Base-by-base conservation (phyloP, 768 basidiomycete species). In the Crassisporium funariophilum region DNA sequence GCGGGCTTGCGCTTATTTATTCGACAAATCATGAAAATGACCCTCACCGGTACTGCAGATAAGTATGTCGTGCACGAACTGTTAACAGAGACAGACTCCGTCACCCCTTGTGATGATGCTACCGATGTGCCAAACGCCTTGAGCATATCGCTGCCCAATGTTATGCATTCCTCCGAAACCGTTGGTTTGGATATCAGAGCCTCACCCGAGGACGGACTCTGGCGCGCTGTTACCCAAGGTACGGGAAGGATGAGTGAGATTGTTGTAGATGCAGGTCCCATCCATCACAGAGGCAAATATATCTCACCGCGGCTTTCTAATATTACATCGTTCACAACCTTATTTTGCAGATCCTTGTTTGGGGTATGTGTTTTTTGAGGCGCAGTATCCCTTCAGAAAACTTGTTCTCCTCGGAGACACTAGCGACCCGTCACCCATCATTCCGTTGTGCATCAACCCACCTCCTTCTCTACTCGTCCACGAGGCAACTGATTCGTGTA, bases 381-480 rank as follows among this genome's bases (percentile, higher is more conserved):
- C 70, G n/a, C 59, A 60, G 4, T 64, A 44, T 16, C 71, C 71
- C 35, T 72, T 57, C 13, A 77, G 88, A 39, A 87, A 86, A 59
- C 62, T 94, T 33, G 84, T 84, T 19, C 75, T 92, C 36, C 73
- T 92, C 4, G 91, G 91, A 0, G 90, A 93, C 59, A 91, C 88
- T 1, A 79, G 68, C 52, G 83, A 92, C 57, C 75, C 84, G 0
- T 75, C 77, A 20, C 57, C 70, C 1, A 77, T 88, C 40, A 65
- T 76, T n/a, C 80, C 81, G 8, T 75, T 89, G 17, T 79, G 78
- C 62, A 55, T 55, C 35, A 59, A 66, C 20, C 72, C 79, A 36
- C 59, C 75, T 3, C 75, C 78, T 17, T 79, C 83, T 21, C 71
- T 93, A n/a, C 74, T 93, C 15, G 72, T 93, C n/a, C 92, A 94